Evolutionary conservation across 768 basidiomycete genomes (phyloP), one percentile per base, ranked within the genome.

Genomic region (Saitozyma sp.): DNA sequence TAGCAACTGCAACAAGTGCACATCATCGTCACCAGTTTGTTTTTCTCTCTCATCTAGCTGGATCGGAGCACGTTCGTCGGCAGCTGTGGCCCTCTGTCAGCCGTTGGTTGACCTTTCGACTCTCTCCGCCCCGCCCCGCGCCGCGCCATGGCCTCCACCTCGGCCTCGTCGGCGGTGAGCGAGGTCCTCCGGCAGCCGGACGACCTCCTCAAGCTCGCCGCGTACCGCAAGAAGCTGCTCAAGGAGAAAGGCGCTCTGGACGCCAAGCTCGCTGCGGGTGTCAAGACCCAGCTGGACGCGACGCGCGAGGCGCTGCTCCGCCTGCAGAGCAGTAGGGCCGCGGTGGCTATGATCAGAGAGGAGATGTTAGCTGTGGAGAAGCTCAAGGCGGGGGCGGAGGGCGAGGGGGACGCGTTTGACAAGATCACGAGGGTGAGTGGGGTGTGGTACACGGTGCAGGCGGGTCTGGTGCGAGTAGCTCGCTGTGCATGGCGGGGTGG

Each of bases 191-290:
- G 94, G 71, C 90, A 90, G 19, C 93, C 93, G 0, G 92, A 95
- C 72, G 94, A 96, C 80, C 88, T 98, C 59, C 82, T 86, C 67
- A 96, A 96, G 80, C 86, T 97, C 41, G 84, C 86, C 1, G 86
- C 91, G 0, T 92, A 91, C 75, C 86, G 92, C 65, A 95, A 94
- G 83, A 94, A 94, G 74, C 85, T 97, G 50, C 89, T 93, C 80
- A 97, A 97, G 80, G 95, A 98, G 80, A 95, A 96, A 80, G 87
- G 92, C 0, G 91, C 92, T 9, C 90, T 98, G 63, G 91, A 96
- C 74, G 87, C 89, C 4, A 85, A 92, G 72, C 86, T 98, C 52
- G 89, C 92, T 75, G 88, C 85, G 59, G 91, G 92, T 9, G 92
- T 95, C 67, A 92, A 90, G 78, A 91, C 94, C 63, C 95, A 98